Evolutionary conservation across 495 filamentous ascomycete species (phyloP).

Genomic region (Penicillium silybi): DNA sequence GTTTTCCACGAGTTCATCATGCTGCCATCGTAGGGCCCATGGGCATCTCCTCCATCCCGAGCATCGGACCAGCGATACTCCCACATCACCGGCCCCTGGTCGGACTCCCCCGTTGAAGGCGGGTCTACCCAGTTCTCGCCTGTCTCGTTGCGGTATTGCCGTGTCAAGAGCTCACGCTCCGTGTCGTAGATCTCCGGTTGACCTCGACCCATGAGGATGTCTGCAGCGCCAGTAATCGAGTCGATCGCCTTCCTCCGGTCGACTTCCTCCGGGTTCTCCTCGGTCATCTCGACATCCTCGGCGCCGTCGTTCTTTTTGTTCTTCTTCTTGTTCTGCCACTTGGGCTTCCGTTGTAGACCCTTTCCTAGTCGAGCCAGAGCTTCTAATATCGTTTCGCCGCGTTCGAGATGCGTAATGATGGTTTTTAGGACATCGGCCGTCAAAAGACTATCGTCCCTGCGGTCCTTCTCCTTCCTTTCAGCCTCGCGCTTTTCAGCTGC

Average conservation of each 20-base stretch:
- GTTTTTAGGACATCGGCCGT: slow-evolving; percentile 69
- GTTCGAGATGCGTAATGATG: slow-evolving; percentile 70
- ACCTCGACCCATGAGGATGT: slow-evolving; percentile 74
- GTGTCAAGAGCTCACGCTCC: slow-evolving; percentile 76
- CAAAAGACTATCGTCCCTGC: slow-evolving; percentile 67
- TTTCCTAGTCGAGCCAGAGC: slow-evolving; percentile 79
- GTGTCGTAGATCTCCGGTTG: slow-evolving; percentile 86
- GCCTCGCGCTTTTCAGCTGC: slow-evolving; percentile 84
- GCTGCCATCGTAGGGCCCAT: slow-evolving; percentile 80
- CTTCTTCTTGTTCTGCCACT: slow-evolving; percentile 56
- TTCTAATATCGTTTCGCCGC: slow-evolving; percentile 84
- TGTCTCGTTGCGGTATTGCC: slow-evolving; percentile 81
- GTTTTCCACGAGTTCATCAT: slow-evolving; percentile 87
- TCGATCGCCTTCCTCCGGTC: slow-evolving; percentile 70
- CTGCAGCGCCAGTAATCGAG: slow-evolving; percentile 81
- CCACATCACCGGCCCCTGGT: slow-evolving; percentile 58
- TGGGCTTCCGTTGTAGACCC: slow-evolving; percentile 56
- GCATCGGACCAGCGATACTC: slow-evolving; percentile 90
- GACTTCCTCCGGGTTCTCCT: slow-evolving; percentile 68
- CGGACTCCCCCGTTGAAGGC: slow-evolving; percentile 18
- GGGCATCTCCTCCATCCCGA: slow-evolving; percentile 70
- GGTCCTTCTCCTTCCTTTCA: slow-evolving; percentile 63
- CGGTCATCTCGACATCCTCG: slow-evolving; percentile 63
- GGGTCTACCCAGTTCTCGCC: slow-evolving; percentile 88
- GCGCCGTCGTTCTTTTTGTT: slow-evolving; percentile 54